Percentiles rank a stretch among this genome's conserved stretches.
Conservation (phyloP, 257 asterid genomes). For the Ballota nigra region DNA sequence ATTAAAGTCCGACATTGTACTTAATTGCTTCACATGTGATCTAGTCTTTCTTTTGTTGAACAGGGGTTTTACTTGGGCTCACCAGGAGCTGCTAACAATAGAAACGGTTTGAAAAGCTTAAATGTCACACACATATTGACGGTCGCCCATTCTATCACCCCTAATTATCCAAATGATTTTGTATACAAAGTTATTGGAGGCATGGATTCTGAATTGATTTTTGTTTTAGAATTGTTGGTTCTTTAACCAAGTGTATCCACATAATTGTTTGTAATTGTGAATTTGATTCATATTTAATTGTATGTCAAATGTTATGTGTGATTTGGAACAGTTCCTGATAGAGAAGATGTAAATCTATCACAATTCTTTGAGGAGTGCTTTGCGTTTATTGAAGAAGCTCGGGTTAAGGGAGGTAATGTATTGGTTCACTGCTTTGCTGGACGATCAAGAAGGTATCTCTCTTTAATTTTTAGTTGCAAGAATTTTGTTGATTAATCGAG, state of each 20-base stretch:
- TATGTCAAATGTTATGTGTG: slow-evolving; percentile 18
- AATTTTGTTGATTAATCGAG: too few relatives aligned
- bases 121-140: slow-evolving; percentile 78
- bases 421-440: slow-evolving; percentile 89
- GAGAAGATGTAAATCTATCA: slow-evolving; percentile 45
- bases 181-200: slow-evolving; percentile 63
- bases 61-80: slow-evolving; percentile 95
- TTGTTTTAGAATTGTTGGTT: neutral
- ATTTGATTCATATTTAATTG: neutral
- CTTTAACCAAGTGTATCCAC: neutral
- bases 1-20: neutral
- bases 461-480: neutral
- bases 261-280: neutral
- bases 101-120: slow-evolving; percentile 49
- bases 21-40: neutral
- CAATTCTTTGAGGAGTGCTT: slow-evolving; percentile 72
- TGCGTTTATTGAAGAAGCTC: slow-evolving; percentile 75
- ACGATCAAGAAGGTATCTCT: slow-evolving; percentile 81
- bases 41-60: slow-evolving; percentile 10
- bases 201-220: slow-evolving; percentile 20
- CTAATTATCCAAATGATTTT: slow-evolving; percentile 61
- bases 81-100: slow-evolving; percentile 74
- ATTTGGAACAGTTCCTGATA: slow-evolving; percentile 62
- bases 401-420: slow-evolving; percentile 59
- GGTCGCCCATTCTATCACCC: slow-evolving; percentile 46